Evolutionary conservation across 768 basidiomycete species (phyloP).

Genomic region (Russula earlei): DNA sequence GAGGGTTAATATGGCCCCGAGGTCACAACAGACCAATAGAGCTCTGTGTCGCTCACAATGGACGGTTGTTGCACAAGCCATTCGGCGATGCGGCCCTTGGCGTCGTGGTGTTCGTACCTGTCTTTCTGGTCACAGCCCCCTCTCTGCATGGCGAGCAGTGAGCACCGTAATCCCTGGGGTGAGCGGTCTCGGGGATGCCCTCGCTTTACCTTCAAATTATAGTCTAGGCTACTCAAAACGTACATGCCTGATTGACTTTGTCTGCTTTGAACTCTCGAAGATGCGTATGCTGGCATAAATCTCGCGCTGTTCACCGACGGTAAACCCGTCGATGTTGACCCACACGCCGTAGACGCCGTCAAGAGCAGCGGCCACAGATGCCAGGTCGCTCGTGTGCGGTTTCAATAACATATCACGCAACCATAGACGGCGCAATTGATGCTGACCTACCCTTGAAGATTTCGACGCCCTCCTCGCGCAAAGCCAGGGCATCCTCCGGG

Average conservation of each 20-base stretch:
- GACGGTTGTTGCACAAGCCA: slow-evolving; percentile 30
- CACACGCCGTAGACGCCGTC: slow-evolving; percentile 30
- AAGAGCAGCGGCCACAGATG: slow-evolving; percentile 25
- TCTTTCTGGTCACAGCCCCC: slow-evolving; percentile 25
- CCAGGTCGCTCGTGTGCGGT: slow-evolving; percentile 10
- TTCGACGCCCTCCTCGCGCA: slow-evolving; percentile 30
- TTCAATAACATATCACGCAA: too few species aligned
- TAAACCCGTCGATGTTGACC: slow-evolving; percentile 30
- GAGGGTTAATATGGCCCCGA: slow-evolving; percentile 34
- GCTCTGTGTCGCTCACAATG: slow-evolving; percentile 23
- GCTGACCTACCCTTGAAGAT: slow-evolving; percentile 26
- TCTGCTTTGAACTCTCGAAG: slow-evolving; percentile 32
- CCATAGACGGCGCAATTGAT: neutral
- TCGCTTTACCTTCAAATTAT: slow-evolving; percentile 28
- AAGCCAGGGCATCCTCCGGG: slow-evolving; percentile 27
- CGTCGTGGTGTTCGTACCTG: slow-evolving; percentile 32
- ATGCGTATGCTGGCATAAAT: slow-evolving; percentile 33
- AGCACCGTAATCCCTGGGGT: neutral
- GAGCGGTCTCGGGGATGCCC: too few species aligned
- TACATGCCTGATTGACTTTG: slow-evolving; percentile 28
- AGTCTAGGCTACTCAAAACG: slow-evolving; percentile 34
- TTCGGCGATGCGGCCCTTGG: slow-evolving; percentile 32
- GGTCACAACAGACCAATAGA: slow-evolving; percentile 32
- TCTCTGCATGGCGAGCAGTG: slow-evolving; percentile 6
- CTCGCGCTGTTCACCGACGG: slow-evolving; percentile 34